Percentiles rank a stretch among this genome's conserved stretches.
Evolutionary conservation across 164 flowering plant genomes (phyloP).

Genomic region (Tinospora cordifolia): DNA sequence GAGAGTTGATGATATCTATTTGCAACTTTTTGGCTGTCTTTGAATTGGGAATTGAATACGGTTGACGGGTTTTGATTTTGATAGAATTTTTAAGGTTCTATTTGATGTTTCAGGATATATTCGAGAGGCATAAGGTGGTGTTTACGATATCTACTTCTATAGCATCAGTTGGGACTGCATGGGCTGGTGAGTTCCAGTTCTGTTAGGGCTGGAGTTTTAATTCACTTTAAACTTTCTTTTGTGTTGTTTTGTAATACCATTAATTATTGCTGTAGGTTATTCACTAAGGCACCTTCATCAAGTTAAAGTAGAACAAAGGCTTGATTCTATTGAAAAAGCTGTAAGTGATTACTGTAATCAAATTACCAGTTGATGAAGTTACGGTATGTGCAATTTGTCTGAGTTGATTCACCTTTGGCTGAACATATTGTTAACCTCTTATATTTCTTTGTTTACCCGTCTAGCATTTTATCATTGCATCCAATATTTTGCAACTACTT

Average conservation of each 20-base stretch:
- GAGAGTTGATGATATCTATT: background rate
- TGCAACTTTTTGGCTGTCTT: background rate
- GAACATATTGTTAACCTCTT: too few species aligned
- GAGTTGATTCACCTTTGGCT: background rate
- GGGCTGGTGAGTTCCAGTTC: slow-evolving; percentile 47
- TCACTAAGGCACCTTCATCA: slow-evolving; percentile 63
- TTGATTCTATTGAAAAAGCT: slow-evolving; percentile 74
- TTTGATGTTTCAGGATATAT: slow-evolving; percentile 48
- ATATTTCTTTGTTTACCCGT: background rate
- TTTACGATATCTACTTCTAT: slow-evolving; percentile 77
- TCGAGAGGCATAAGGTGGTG: slow-evolving; percentile 84
- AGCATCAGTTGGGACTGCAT: slow-evolving; percentile 58
- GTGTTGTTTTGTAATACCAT: slow-evolving; percentile 6
- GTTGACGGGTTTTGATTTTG: background rate
- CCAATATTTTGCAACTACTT: too few species aligned
- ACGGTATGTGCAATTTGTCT: background rate
- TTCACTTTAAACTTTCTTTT: background rate
- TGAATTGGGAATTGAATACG: background rate
- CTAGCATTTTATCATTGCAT: too few species aligned
- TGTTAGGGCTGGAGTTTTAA: background rate
- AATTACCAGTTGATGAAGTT: background rate
- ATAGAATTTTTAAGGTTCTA: background rate
- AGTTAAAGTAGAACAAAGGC: slow-evolving; percentile 60
- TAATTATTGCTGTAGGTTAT: slow-evolving; percentile 56
- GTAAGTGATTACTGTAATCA: slow-evolving; percentile 40